phyloP scores from a whole-genome alignment of 2,329 filamentous ascomycete species.

The Cladosporium sp. region DNA sequence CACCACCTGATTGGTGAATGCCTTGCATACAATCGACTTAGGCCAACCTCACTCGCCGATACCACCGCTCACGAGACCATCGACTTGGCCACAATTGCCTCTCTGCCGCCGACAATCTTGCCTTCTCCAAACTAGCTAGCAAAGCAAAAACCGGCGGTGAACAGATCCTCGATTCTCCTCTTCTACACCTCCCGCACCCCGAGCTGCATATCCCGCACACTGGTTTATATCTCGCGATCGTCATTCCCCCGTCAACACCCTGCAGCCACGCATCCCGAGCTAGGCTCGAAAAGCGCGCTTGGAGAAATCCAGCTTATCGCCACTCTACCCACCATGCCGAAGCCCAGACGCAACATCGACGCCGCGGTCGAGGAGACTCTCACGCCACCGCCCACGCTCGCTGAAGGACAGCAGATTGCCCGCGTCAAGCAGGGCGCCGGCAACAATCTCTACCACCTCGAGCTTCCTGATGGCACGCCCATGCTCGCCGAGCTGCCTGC shows the following conservation, averaged over 20 bases:
- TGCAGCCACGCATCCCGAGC: slow-evolving; percentile 8
- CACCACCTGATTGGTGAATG: too few relatives aligned
- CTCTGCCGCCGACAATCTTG: background rate
- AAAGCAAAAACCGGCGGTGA: slow-evolving; percentile 7
- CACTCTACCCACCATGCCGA: slow-evolving; percentile 55
- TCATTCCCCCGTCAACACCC: slow-evolving; percentile 12
- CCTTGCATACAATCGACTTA: background rate
- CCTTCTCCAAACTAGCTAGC: background rate
- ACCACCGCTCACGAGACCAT: too few relatives aligned
- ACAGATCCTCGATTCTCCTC: background rate
- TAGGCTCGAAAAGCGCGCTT: slow-evolving; percentile 4
- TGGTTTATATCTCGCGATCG: background rate
- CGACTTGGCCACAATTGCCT: background rate
- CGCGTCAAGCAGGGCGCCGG: slow-evolving; percentile 78
- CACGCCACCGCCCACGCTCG: slow-evolving; percentile 53
- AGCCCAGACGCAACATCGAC: slow-evolving; percentile 71
- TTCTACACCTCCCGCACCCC: background rate
- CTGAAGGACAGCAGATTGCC: slow-evolving; percentile 60
- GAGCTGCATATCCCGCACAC: slow-evolving; percentile 6
- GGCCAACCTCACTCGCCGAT: too few relatives aligned
- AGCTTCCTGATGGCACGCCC: slow-evolving; percentile 61
- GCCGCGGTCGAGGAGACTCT: slow-evolving; percentile 72
- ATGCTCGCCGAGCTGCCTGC: slow-evolving; percentile 77
- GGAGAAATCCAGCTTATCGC: background rate
- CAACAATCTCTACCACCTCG: slow-evolving; percentile 82